Conservation (phyloP, 179 eudicot genomes). For the Carnegiea gigantea region DNA sequence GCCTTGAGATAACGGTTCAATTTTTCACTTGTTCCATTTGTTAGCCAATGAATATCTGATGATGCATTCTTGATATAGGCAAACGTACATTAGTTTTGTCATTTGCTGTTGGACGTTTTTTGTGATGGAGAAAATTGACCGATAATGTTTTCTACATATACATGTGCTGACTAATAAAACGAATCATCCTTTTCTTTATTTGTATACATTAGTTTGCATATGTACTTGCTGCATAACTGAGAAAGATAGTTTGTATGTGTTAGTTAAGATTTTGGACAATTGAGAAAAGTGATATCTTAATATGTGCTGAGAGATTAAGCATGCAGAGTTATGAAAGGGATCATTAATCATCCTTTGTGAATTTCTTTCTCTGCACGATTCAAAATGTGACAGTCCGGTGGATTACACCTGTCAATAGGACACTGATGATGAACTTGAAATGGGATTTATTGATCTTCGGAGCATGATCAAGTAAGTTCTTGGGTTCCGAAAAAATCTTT, state of each 20-base stretch:
- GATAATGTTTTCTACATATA: too few species aligned
- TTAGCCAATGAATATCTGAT: not conserved
- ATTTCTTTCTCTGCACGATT: constrained; percentile 14
- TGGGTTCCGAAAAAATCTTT: not conserved
- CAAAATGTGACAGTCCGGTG: not conserved
- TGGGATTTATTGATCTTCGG: constrained; percentile 21
- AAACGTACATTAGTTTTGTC: too few species aligned
- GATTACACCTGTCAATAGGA: constrained; percentile 9
- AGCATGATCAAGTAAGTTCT: constrained; percentile 14
- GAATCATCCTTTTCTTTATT: too few species aligned
- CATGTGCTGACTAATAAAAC: too few species aligned
- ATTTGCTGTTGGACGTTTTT: too few species aligned
- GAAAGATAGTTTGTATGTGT: too few species aligned
- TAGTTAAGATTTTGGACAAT: not conserved
- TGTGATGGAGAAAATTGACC: too few species aligned
- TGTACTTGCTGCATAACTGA: too few species aligned
- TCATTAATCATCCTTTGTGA: not conserved
- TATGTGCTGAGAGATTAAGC: not conserved
- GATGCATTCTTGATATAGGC: not conserved
- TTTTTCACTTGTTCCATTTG: not conserved
- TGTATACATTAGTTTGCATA: too few species aligned
- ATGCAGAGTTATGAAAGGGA: not conserved
- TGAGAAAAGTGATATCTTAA: not conserved
- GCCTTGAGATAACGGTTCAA: too few species aligned
- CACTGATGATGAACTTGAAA: constrained; percentile 35